Conservation (phyloP, 306 rosid genomes). For the Sesbania bispinosa region DNA sequence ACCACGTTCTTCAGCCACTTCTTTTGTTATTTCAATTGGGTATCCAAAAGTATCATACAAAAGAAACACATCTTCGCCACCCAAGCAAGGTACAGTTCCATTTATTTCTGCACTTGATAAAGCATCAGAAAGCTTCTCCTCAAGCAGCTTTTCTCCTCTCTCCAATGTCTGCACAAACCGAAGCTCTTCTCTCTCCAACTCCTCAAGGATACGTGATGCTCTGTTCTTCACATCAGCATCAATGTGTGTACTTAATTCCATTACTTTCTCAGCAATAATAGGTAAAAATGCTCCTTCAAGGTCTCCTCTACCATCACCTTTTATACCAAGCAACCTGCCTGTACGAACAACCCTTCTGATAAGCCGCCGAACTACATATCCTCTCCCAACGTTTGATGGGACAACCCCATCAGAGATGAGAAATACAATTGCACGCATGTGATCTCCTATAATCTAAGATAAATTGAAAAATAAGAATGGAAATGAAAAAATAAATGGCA, state of each 20-base stretch:
- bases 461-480: background rate
- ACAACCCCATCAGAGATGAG: conserved; percentile 89
- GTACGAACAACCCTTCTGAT: conserved; percentile 93
- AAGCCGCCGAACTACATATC: conserved; percentile 87
- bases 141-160: conserved; percentile 86
- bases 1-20: conserved; percentile 91
- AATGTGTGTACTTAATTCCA: conserved; percentile 69
- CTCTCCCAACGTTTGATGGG: conserved; percentile 92
- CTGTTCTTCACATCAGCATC: conserved; percentile 64
- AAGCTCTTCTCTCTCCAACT: conserved; percentile 93
- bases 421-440: conserved; percentile 93
- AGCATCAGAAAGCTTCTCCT: conserved; percentile 76
- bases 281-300: conserved; percentile 88
- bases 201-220: conserved; percentile 65
- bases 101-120: conserved; percentile 53
- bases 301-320: conserved; percentile 77
- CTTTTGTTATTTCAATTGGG: conserved; percentile 90
- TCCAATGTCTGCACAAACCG: conserved; percentile 91
- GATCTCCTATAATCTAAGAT: conserved; percentile 86
- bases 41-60: conserved; percentile 91
- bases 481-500: background rate
- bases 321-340: conserved; percentile 92
- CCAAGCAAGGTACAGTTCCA: conserved; percentile 63
- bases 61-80: conserved; percentile 87
- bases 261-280: conserved; percentile 69